A percentile compares a stretch with the other conserved stretches of the same genome.
phyloP scores from a whole-genome alignment of 441 rosid species.

The Bocquillonia castaneifolia region DNA sequence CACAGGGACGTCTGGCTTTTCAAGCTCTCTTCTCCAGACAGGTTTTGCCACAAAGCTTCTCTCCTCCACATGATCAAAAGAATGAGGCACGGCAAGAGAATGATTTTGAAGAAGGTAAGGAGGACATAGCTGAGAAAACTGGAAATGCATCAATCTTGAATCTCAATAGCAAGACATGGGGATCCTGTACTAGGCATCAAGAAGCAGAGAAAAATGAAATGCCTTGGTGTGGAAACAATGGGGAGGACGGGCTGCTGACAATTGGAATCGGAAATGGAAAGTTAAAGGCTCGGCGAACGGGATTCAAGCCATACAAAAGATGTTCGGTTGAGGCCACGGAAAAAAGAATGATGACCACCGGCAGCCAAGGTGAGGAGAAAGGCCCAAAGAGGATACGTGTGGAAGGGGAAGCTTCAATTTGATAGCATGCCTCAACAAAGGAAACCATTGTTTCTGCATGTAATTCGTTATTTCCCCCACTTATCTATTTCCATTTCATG shows the following conservation, averaged over 20 bases:
- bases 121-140: conserved; percentile 26
- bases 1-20: conserved; percentile 85
- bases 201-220: conserved; percentile 38
- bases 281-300: conserved; percentile 56
- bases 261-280: conserved; percentile 55
- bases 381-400: conserved; percentile 76
- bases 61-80: conserved; percentile 46
- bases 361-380: conserved; percentile 61
- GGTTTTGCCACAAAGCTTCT: conserved; percentile 85
- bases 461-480: conserved; percentile 20
- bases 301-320: conserved; percentile 95
- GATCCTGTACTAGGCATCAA: conserved; percentile 26
- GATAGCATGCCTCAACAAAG: conserved; percentile 32
- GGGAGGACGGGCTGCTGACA: conserved; percentile 42
- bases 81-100: conserved; percentile 28
- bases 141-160: conserved; percentile 37
- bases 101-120: conserved; percentile 34
- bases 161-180: conserved; percentile 41
- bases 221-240: conserved; percentile 24
- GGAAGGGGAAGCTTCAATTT: conserved; percentile 53
- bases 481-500: conserved; percentile 25
- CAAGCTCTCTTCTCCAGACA: conserved; percentile 84
- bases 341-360: conserved; percentile 33
- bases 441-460: conserved; percentile 37
- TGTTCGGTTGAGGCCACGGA: conserved; percentile 82